Evolutionary conservation across 129 eudicot genomes (phyloP).

Genomic region (Flaveria ramosissima): DNA sequence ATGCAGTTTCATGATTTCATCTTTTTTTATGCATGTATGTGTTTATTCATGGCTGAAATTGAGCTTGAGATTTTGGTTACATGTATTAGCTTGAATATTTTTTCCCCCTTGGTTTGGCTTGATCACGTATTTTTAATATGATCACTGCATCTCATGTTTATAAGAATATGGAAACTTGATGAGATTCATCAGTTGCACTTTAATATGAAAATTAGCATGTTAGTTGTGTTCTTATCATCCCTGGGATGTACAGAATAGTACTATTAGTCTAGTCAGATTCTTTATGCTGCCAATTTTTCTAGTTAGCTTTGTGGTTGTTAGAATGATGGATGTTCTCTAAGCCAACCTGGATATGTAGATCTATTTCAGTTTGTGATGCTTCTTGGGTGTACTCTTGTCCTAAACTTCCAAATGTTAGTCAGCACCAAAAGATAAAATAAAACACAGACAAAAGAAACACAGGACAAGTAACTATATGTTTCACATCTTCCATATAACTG

Average conservation of each 20-base stretch:
- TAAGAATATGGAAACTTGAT: slow-evolving; percentile 5
- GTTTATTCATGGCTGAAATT: slow-evolving; percentile 1
- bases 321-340: background rate
- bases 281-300: background rate
- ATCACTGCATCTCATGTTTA: background rate
- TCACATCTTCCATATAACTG: background rate
- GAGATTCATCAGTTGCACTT: background rate
- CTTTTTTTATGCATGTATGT: background rate
- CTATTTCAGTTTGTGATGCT: slow-evolving; percentile 5
- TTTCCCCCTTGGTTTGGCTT: background rate
- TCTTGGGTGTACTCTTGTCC: background rate
- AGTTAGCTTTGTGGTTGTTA: background rate
- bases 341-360: background rate
- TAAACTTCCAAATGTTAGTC: background rate
- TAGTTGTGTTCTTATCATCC: background rate
- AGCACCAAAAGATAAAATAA: background rate
- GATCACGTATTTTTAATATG: background rate
- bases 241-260: background rate
- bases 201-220: background rate
- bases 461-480: background rate
- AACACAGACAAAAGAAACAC: background rate
- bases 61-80: background rate
- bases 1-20: background rate
- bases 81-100: background rate
- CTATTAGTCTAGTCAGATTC: background rate